Base-by-base conservation (phyloP, 108 stramenopile species). In the Conticribra guillardii region DNA sequence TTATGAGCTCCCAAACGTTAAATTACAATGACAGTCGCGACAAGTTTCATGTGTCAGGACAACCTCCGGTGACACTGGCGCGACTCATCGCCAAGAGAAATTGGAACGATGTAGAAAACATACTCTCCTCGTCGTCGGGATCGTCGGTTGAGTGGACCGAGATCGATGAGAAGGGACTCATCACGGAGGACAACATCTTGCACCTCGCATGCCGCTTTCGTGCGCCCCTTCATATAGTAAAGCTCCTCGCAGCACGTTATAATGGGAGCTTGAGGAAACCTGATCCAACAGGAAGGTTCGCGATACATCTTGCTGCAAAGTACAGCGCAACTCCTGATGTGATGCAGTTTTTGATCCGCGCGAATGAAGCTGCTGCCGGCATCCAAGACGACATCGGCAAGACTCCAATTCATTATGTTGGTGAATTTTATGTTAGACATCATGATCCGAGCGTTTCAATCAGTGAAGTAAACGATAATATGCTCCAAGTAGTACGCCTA, bases 351-450 rank as follows among this genome's bases (percentile, higher is more conserved):
- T 19, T 82, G 15, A 59, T 75, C 18, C 49, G 45, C 17, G 34
- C 49, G 57, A 75, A 82, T 34, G 18, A 28, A 19, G 47, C 70
- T 23, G 81, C 81, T 23, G 76, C 81, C 11, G 64, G 76, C 26
- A 54, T 69, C 18, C 71, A 64, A 27, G 81, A 82, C 52, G 50
- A 37, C 18, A 27, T n/a, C 1, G 76, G 81, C n/a, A 82, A 78
- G 59, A 60, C 76, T 45, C 81, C 81, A 31, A 73, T 82, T 28
- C 81, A 82, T 41, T 80, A 80, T 32, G 74, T 71, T 46, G 79
- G 33, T 4, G 69, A 80, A 54, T 80, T 64, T 54, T 80, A 80
- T 44, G 59, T 49, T 16, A 29, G 22, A 16, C 49, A 68, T 54
- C 41, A 73, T 37, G 32, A 60, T 26, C 28, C 53, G 48, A 47